Conservation (phyloP, 805 yeast species). For the Saccharomycopsis synnaedendra region DNA sequence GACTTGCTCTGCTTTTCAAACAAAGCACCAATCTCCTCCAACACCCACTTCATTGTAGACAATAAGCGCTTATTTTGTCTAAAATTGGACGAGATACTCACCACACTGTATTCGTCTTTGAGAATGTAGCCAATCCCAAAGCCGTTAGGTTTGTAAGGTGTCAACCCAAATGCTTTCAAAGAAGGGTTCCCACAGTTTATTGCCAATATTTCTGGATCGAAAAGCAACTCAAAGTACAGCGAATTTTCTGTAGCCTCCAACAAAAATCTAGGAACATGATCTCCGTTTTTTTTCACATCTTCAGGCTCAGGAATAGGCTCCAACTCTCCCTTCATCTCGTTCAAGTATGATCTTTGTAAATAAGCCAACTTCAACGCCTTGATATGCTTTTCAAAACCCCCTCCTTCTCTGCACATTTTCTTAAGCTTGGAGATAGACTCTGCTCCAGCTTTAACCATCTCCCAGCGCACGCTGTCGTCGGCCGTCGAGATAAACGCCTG, state of each 20-base stretch:
- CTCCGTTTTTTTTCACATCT: constrained; percentile 16
- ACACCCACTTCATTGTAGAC: constrained; percentile 59
- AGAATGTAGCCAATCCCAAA: constrained; percentile 89
- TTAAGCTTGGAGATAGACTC: constrained; percentile 9
- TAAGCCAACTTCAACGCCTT: constrained; percentile 50
- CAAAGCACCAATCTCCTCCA: constrained; percentile 45
- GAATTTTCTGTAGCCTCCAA: constrained; percentile 22
- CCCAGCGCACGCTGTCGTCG: constrained; percentile 34
- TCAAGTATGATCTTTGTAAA: constrained; percentile 35
- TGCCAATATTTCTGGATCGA: constrained; percentile 34
- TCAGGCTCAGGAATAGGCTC: constrained; percentile 23
- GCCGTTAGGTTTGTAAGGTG: constrained; percentile 82
- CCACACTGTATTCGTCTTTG: constrained; percentile 65
- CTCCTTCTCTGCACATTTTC: constrained; percentile 27
- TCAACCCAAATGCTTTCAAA: constrained; percentile 73
- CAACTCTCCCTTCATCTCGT: constrained; percentile 31
- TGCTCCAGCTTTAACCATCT: constrained; percentile 21
- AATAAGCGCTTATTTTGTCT: constrained; percentile 75
- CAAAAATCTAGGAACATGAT: constrained; percentile 10
- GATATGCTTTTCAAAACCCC: constrained; percentile 65
- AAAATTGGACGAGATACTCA: constrained; percentile 80
- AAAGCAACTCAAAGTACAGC: constrained; percentile 27
- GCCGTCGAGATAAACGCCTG: constrained; percentile 54
- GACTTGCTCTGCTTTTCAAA: constrained; percentile 21
- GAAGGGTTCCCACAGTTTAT: constrained; percentile 92